These are phyloP conservation scores for Cystobasidiaceae sp. DNA, from an alignment of 1,284 basidiomycete genomes.

Conservation along the genomic window DNA sequence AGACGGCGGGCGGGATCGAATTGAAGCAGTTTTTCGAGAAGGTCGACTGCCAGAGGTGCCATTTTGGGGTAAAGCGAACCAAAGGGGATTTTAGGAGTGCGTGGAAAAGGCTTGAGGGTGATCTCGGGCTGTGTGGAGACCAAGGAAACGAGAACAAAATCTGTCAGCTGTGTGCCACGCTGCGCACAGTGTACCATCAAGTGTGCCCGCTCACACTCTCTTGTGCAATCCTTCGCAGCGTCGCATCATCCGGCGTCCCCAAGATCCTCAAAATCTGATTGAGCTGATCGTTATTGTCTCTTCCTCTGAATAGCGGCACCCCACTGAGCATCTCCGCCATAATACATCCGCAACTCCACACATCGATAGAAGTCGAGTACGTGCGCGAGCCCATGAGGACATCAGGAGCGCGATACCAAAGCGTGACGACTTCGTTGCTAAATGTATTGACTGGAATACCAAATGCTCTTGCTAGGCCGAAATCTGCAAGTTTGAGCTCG, in stretches of 20 bases:
- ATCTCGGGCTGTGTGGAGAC: constrained; percentile 69
- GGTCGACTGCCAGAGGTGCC: constrained; percentile 85
- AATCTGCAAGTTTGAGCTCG: constrained; percentile 83
- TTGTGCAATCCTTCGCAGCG: constrained; percentile 79
- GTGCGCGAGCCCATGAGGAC: constrained; percentile 94
- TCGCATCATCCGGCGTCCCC: constrained; percentile 87
- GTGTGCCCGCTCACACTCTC: constrained; percentile 67
- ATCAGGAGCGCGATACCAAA: constrained; percentile 99
- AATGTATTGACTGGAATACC: constrained; percentile 95
- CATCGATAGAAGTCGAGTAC: constrained; percentile 97
- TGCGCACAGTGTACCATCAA: not conserved
- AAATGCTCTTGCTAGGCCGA: constrained; percentile 84
- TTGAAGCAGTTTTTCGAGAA: constrained; percentile 90
- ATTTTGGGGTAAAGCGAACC: constrained; percentile 87
- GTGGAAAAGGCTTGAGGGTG: constrained; percentile 76
- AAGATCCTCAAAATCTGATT: constrained; percentile 96
- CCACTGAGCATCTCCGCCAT: constrained; percentile 96
- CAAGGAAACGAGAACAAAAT: too few species aligned
- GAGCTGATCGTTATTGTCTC: constrained; percentile 96
- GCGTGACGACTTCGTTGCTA: constrained; percentile 92
- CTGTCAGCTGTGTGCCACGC: not conserved
- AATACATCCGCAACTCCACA: constrained; percentile 99
- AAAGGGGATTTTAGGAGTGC: constrained; percentile 86
- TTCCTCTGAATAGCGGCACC: constrained; percentile 90
- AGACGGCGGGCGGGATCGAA: constrained; percentile 93